Base-by-base conservation (phyloP, 495 filamentous ascomycete species). In the Usnea hakonensis region DNA sequence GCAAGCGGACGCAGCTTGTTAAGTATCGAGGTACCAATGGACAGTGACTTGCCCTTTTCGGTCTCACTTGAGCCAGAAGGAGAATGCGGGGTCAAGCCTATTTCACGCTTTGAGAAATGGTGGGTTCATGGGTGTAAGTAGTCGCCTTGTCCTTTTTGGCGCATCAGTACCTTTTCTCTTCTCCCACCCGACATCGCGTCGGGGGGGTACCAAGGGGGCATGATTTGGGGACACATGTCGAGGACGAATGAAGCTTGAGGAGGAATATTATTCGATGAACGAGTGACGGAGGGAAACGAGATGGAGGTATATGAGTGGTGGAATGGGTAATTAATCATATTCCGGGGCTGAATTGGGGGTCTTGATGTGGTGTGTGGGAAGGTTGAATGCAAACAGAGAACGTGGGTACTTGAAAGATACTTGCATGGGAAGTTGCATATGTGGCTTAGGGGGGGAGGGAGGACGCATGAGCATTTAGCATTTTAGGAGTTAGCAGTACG, bases 21-120 rank as follows among this genome's bases (percentile, higher is more conserved):
- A 62, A 46, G 60, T 62, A 62, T 57, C 60, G 16, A 28, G 35
- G 40, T 50, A 54, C 52, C 60, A 21, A 57, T 48, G 48, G 53
- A 21, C 52, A 46, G 53, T 53, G 60, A 62, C 32, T 62, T 62
- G 60, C 60, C 60, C 60, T 23, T 57, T 62, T 57, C 23, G 60
- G 60, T 50, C 53, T 14, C 19, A 16, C 32, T 57, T 23, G n/a
- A 52, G 3, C 53, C 60, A 55, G 53, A 62, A 62, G 40, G 26
- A 62, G 60, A 57, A 56, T 62, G 60, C 60, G 60, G 60, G 60
- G 60, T 62, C 60, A 57, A 35, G 59, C 48, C 59, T 53, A 53
- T 54, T 33, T 41, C 28, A 56, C 58, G 54, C 36, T 36, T 43
- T 30, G 36, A 55, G 60, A 62, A 21, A 52, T 36, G 60, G n/a